Percentiles rank a stretch among this genome's conserved stretches.
These are phyloP conservation scores for Cladorrhinum sp. DNA, from an alignment of 2,329 filamentous ascomycete genomes.

Conservation along the genomic window DNA sequence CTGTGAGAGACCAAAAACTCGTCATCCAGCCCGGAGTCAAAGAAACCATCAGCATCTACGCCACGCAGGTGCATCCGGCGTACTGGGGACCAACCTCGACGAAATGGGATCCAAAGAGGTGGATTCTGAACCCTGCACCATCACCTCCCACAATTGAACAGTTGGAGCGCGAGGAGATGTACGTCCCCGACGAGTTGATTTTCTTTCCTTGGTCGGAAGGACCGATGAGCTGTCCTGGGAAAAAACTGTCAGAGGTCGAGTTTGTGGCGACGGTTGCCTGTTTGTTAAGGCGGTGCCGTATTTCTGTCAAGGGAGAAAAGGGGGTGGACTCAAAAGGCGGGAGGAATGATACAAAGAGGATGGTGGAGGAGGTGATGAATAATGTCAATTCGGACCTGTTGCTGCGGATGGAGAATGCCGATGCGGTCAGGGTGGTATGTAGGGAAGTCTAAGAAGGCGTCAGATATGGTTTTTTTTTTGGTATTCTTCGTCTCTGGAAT, in stretches of 20 bases:
- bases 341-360: too few relatives aligned
- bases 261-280: constrained; percentile 31
- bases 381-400: too few relatives aligned
- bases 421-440: too few relatives aligned
- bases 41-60: constrained; percentile 21
- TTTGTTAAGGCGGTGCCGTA: too few relatives aligned
- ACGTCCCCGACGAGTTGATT: constrained; percentile 15
- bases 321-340: too few relatives aligned
- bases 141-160: neutral
- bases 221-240: constrained; percentile 30
- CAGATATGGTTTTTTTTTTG: too few relatives aligned
- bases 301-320: too few relatives aligned
- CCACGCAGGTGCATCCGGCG: constrained; percentile 28
- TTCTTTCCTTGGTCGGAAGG: constrained; percentile 34
- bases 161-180: constrained; percentile 22
- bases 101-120: constrained; percentile 29
- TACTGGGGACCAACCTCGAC: constrained; percentile 29
- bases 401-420: too few relatives aligned
- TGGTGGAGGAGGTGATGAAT: too few relatives aligned
- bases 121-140: constrained; percentile 12
- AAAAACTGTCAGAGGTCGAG: constrained; percentile 36
- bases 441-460: too few relatives aligned
- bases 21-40: constrained; percentile 26
- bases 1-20: constrained; percentile 20
- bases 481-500: too few relatives aligned